Evolutionary conservation across 805 yeast genomes (phyloP), one percentile per base, ranked within the genome.

Genomic region (Candida gorgasii): DNA sequence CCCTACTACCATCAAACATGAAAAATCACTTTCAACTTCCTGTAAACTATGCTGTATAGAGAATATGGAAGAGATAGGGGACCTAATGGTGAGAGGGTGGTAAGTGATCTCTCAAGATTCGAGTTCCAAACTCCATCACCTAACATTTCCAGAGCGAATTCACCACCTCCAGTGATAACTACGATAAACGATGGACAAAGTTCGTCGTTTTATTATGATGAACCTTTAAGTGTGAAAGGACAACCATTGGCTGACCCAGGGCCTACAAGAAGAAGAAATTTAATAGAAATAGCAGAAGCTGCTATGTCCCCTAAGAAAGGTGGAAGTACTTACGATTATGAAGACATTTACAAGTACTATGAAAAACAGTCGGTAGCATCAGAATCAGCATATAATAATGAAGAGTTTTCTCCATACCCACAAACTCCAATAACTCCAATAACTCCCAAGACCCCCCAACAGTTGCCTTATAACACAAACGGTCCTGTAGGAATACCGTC

Each of bases 71-170:
- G 24, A 22, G 24, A 22, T 7, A 22, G 9, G 8, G 9, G 24
- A 7, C 8, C 8, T 7, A 24, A 13, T 11, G n/a, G 28, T 7
- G 28, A 50, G 5, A 48, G 67, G 20, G 55, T 64, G 11, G 59
- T 61, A 8, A 57, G 67, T 44, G 70, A 65, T 43, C 40, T 53
- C 8, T 59, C 69, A 14, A 52, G 72, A 7, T 67, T 65, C 39
- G 64, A 64, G 26, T 57, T 50, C 39, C 63, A 59, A 18, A 46
- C 47, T 16, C 50, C 48, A 2, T 46, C 51, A 4, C 62, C 66
- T 1, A 50, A 48, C 19, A 46, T 69, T 27, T 62, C 70, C 3
- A 45, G 69, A 47, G 59, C 65, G 37, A 40, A 63, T 2, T 57
- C 70, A 6, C 69, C 70, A 1, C 52, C 62, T 7, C 52, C 64